Evolutionary conservation across 345 rosid genomes (phyloP), one percentile per base, ranked within the genome.

Genomic region (Linum lewisii): DNA sequence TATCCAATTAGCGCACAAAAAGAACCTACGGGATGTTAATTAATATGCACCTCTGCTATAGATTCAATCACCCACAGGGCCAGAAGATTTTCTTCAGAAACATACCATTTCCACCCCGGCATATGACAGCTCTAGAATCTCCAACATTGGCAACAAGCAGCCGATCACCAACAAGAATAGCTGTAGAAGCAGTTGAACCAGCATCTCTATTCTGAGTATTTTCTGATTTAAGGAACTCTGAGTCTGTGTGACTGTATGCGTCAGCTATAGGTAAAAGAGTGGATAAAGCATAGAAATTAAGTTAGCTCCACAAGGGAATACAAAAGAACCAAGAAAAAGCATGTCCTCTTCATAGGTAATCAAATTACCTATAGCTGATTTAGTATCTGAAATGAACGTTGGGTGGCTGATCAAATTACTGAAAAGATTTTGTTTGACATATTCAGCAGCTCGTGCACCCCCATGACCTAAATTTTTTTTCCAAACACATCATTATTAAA

Each of bases 181-280:
- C 99, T 14, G 99, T 93, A 54, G 99, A 93, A 34, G 99, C 99
- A 49, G 97, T 94, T 57, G 99, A 94, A 71, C 99, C 99, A 71
- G 99, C 99, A 85, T 94, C 99, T 62, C 97, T 71, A 60, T 85
- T 84, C 84, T 89, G 99, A 69, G 69, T 85, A 66, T 85, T 82
- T 74, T 94, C 99, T 22, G 92, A 87, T 66, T 87, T 87, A 64
- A 94, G 80, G 73, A 89, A 84, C 77, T 94, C 99, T 0, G 90
- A 71, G 78, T 94, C 99, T 55, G 99, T 90, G 63, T 78, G 95
- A 69, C 49, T 85, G 82, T 85, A 94, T 68, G 99, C 90, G 65
- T 94, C 99, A 75, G 88, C 99, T 94, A 84, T 63, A 71, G 16
- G 24, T 36, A 32, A 21, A 64, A 54, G 45, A 20, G 54, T 29